A percentile compares a stretch with the other conserved stretches of the same genome.
phyloP scores from a whole-genome alignment of 352 stramenopile species.

The Salisapilia sapeloensis region DNA sequence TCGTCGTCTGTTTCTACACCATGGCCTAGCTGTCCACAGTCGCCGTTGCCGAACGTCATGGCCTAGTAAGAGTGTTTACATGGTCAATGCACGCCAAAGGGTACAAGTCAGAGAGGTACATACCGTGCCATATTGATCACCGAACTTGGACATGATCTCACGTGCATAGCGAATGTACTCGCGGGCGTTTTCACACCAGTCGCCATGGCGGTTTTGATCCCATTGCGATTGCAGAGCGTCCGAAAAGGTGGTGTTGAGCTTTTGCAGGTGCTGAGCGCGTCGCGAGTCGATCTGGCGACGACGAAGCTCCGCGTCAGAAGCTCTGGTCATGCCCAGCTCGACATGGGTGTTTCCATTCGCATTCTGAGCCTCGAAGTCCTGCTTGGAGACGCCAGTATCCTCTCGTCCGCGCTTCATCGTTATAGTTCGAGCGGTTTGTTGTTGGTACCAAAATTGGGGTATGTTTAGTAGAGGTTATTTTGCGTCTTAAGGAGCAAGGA shows the following conservation, averaged over 20 bases:
- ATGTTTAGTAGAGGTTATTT: no score
- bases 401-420: conserved; percentile 52
- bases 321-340: conserved; percentile 2
- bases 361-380: conserved; percentile 36
- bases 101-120: background rate
- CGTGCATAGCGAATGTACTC: conserved; percentile 64
- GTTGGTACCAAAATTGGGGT: no score
- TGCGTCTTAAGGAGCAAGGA: no score
- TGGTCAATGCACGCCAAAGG: background rate
- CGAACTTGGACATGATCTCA: conserved; percentile 42
- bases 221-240: conserved; percentile 39
- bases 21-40: conserved; percentile 87
- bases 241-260: conserved; percentile 55
- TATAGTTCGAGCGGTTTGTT: no score
- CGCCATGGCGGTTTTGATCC: conserved; percentile 34
- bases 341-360: conserved; percentile 1
- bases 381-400: conserved; percentile 55
- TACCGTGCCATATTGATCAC: conserved; percentile 16
- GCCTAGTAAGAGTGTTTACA: conserved; percentile 3
- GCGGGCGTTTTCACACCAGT: conserved; percentile 61
- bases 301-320: conserved; percentile 25
- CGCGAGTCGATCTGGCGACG: conserved; percentile 21
- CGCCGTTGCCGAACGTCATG: conserved; percentile 82
- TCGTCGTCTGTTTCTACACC: conserved; percentile 64
- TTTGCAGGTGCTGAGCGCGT: conserved; percentile 17